Base-by-base conservation (phyloP, 768 basidiomycete genomes). In the Phaeotremella skinneri region DNA sequence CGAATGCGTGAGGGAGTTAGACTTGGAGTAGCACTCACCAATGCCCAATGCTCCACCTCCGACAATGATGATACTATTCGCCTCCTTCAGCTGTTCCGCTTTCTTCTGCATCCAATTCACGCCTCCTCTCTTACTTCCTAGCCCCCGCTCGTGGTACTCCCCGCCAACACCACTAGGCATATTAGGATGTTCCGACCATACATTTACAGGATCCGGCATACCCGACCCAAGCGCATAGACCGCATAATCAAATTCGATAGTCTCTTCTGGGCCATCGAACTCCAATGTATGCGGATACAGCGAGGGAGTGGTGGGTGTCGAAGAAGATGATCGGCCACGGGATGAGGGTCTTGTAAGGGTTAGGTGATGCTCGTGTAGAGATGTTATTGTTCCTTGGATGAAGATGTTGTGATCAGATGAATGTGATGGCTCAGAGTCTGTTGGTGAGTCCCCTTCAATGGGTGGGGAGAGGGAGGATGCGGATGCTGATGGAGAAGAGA, bases 11-110 rank as follows among this genome's bases (percentile, higher is more conserved):
- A n/a, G 11, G 26, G 34, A 47, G 31, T 5, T 11, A 42, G 13
- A 16, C 1, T 2, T 2, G 3, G n/a, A n/a, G n/a, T n/a, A n/a
- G n/a, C n/a, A 72, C 72, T 68, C 27, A 75, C 74, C 74, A 20
- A 78, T 75, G 17, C 79, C 79, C 26, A 79, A 55, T 2, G 79
- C 76, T 9, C 79, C 79, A 27, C 76, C 78, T n/a, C 79, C 79
- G 47, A 80, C 72, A n/a, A 79, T 66, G 16, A 79, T 51, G 14
- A 80, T 70, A 37, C 68, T 72, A 47, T 70, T 52, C 2, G 72
- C 70, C 25, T 63, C 59, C 61, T 68, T 63, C 17, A 76, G 63
- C 42, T 61, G 61, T 41, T 66, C 61, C 13, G 70, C 73, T 32
- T 71, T 63, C 30, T 67, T 56, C 52, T 72, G 54, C 68, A 79